Base-by-base conservation (phyloP, 495 filamentous ascomycete species). In the Penicillium angulare region DNA sequence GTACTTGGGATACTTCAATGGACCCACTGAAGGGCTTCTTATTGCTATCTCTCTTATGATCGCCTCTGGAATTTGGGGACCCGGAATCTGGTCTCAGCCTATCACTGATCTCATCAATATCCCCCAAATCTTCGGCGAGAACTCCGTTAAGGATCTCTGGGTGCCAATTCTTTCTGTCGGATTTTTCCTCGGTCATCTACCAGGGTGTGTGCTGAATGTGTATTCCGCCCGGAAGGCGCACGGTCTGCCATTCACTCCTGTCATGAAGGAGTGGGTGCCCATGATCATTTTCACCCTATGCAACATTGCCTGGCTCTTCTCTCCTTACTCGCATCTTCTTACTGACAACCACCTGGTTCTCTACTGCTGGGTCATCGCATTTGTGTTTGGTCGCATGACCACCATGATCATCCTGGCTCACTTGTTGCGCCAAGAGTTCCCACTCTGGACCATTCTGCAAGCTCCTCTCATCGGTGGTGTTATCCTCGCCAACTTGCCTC, bases 381-480 rank as follows among this genome's bases (percentile, higher is more conserved):
- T 97, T 54, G 93, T 97, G 50, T 97, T 97, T 65, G 93, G 93
- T n/a, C 89, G 93, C 49, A 95, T 99, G 91, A 97, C 95, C 2
- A 99, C 93, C 43, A 97, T 97, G 76, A 97, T 97, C 69, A 97
- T 99, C 64, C 82, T 99, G 13, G 92, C 95, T 9, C 93, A 99
- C 66, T 74, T 99, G 13, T 88, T 92, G 3, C 84, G 83, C 46
- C 95, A 97, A 67, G 90, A 92, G 2, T 98, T 97, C 71, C 93
- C 93, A 0, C 91, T 87, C 75, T 97, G 92, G 91, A 98, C 93
- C 13, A 79, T 92, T 29, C 85, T 98, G 78, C 78, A 97, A 20
- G 80, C 78, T 33, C 93, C 93, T 9, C 79, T 98, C 15, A 73
- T 97, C 32, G 85, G 85, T 6, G 93, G 95, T 23, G 92, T 90